These are phyloP conservation scores for Linnemannia schmuckeri DNA, from an alignment of 192 early-diverging fungal species.

Conservation along the genomic window DNA sequence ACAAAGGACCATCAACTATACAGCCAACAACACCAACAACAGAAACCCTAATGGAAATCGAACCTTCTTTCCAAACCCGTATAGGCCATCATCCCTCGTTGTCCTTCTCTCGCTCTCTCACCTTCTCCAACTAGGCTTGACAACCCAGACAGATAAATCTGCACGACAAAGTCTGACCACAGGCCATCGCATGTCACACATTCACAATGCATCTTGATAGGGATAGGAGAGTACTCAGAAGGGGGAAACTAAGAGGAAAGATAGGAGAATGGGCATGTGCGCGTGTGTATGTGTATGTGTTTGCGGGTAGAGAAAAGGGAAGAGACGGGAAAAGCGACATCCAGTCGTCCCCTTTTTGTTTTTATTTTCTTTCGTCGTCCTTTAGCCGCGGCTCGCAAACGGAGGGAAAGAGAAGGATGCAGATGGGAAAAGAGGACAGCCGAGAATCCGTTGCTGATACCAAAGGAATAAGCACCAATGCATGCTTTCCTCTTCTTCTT, in stretches of 20 bases:
- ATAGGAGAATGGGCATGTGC: background rate
- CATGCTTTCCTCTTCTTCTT: background rate
- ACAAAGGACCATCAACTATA: background rate
- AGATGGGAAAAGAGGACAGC: background rate
- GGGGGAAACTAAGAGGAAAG: background rate
- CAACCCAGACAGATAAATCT: background rate
- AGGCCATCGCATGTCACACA: background rate
- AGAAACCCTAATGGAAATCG: background rate
- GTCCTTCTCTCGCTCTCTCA: background rate
- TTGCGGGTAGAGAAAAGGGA: background rate
- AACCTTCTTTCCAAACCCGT: background rate
- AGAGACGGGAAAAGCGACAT: background rate
- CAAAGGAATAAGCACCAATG: background rate
- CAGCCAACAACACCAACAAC: background rate
- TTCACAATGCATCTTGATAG: background rate
- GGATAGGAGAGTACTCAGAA: background rate
- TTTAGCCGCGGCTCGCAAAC: no score
- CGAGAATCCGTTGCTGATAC: background rate
- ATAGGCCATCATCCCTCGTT: background rate
- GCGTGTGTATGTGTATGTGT: background rate
- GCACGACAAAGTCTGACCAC: background rate
- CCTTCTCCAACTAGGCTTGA: background rate
- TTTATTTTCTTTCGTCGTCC: background rate
- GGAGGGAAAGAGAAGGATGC: background rate
- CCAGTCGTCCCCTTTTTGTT: background rate